These are phyloP conservation scores for Saussurea involucrata DNA, from an alignment of 129 eudicot species.

Conservation along the genomic window DNA sequence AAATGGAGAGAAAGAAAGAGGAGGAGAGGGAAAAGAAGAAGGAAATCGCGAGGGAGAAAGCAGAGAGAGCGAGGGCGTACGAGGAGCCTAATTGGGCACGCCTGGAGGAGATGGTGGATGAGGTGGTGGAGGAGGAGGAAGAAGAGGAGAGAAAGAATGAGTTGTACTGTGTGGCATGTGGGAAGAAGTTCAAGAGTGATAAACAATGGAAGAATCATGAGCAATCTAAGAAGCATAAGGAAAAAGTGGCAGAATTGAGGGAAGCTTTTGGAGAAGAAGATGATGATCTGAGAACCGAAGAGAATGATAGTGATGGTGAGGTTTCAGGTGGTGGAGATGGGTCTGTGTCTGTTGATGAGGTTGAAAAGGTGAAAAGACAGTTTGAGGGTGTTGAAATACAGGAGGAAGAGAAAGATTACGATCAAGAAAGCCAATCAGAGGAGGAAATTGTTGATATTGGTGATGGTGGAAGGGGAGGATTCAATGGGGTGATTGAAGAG, in stretches of 20 bases:
- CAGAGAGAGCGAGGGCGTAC: slow-evolving; percentile 62
- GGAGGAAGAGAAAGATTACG: slow-evolving; percentile 34
- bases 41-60: slow-evolving; percentile 63
- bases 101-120: slow-evolving; percentile 46
- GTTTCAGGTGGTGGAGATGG: slow-evolving; percentile 42
- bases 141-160: slow-evolving; percentile 51
- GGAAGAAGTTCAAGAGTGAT: slow-evolving; percentile 95
- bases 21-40: slow-evolving; percentile 63
- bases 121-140: slow-evolving; percentile 46
- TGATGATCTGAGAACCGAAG: slow-evolving; percentile 12
- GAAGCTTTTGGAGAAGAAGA: slow-evolving; percentile 65
- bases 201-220: slow-evolving; percentile 99
- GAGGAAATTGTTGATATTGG: slow-evolving; percentile 34
- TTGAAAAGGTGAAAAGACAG: slow-evolving; percentile 42
- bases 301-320: slow-evolving; percentile 27
- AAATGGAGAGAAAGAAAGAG: slow-evolving; percentile 67
- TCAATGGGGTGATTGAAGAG: slow-evolving; percentile 17
- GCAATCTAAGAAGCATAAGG: slow-evolving; percentile 94
- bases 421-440: slow-evolving; percentile 35
- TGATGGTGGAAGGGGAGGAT: slow-evolving; percentile 19
- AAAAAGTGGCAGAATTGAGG: slow-evolving; percentile 80
- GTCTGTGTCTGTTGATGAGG: slow-evolving; percentile 50
- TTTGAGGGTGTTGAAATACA: slow-evolving; percentile 44
- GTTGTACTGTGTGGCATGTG: slow-evolving; percentile 81
- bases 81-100: slow-evolving; percentile 90